These are phyloP conservation scores for Aspergillus caelatus DNA, from an alignment of 2,329 filamentous ascomycete genomes.

Conservation along the genomic window DNA sequence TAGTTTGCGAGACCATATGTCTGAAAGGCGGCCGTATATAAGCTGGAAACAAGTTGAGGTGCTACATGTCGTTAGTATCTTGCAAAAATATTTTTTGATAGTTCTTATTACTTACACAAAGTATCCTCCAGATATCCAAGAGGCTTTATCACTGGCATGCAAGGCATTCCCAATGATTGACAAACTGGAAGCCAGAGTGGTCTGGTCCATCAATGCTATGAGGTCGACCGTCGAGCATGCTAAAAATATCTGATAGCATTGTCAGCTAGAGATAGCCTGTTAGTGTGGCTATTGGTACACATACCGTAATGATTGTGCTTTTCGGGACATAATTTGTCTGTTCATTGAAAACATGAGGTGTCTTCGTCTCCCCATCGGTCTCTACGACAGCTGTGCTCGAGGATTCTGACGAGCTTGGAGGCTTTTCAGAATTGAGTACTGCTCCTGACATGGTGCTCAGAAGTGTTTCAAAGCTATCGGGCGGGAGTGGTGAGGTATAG, in stretches of 20 bases:
- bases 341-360: conserved; percentile 50
- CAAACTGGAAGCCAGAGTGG: conserved; percentile 58
- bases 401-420: conserved; percentile 4
- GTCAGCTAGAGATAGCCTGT: background rate
- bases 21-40: conserved; percentile 64
- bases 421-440: conserved; percentile 4
- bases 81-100: conserved; percentile 64
- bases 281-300: conserved; percentile 2
- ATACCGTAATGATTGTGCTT: conserved; percentile 56
- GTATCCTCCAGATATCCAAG: conserved; percentile 60
- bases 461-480: background rate
- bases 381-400: background rate
- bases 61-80: conserved; percentile 70
- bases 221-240: conserved; percentile 60
- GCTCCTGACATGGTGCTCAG: conserved; percentile 6
- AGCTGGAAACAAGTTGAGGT: conserved; percentile 70
- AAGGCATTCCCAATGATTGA: conserved; percentile 58
- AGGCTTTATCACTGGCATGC: conserved; percentile 52
- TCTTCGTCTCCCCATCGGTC: conserved; percentile 9
- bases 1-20: conserved; percentile 63
- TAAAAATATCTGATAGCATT: conserved; percentile 54
- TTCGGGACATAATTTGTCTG: conserved; percentile 60
- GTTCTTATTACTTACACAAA: conserved; percentile 66
- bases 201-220: conserved; percentile 61
- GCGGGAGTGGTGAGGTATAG: background rate